Conservation (phyloP, 1,284 basidiomycete species). For the Puccinia triticina region DNA sequence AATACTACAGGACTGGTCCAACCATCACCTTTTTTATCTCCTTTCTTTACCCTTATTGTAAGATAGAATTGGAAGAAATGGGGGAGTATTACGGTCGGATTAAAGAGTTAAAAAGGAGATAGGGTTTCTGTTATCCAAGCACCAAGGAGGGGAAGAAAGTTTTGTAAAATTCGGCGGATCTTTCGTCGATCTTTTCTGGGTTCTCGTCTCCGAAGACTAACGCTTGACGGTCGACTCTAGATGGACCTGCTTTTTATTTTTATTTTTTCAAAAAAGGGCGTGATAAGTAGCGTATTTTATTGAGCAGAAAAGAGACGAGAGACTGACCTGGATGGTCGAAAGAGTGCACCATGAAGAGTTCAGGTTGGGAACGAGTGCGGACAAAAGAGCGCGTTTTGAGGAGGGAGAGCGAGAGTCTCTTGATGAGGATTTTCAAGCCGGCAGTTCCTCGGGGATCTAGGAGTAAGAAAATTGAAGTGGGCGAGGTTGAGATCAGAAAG, state of each 20-base stretch:
- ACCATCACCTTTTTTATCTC: too few species aligned
- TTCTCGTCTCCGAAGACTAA: constrained; percentile 33
- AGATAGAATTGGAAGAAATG: too few species aligned
- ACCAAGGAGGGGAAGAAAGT: constrained; percentile 20
- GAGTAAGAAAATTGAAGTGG: background rate
- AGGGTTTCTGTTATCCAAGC: too few species aligned
- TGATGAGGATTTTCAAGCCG: constrained; percentile 17
- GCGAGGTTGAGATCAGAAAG: background rate
- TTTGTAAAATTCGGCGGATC: constrained; percentile 10
- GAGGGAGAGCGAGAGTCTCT: constrained; percentile 2
- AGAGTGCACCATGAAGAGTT: background rate
- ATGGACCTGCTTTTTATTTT: background rate
- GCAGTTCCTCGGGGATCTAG: background rate
- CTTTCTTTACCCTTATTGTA: too few species aligned
- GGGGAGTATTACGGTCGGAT: too few species aligned
- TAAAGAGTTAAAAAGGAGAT: too few species aligned
- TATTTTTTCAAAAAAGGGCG: background rate
- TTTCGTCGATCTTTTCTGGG: background rate
- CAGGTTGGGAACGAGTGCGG: background rate
- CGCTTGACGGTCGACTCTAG: background rate
- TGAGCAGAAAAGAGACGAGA: background rate
- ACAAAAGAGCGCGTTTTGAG: background rate
- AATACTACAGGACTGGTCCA: too few species aligned
- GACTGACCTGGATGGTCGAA: constrained; percentile 11
- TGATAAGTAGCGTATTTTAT: background rate